Conservation (phyloP, 73 alveolate species). For the Blepharisma japonicum region DNA sequence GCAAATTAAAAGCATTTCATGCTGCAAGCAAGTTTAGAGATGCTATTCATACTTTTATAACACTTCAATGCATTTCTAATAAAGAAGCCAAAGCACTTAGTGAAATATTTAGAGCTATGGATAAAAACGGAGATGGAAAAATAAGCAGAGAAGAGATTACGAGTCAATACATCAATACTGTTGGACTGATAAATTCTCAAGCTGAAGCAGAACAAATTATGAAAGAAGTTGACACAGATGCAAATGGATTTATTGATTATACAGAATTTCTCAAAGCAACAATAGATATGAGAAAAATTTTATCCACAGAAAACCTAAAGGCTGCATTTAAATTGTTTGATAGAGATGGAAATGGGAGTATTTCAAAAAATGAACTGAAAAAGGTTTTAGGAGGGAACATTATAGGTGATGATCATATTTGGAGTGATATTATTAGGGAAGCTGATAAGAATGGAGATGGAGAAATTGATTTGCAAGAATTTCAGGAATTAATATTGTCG, state of each 20-base stretch:
- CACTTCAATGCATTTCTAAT: no score
- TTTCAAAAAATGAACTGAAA: slow-evolving; percentile 67
- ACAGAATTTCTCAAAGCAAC: slow-evolving; percentile 79
- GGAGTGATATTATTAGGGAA: slow-evolving; percentile 64
- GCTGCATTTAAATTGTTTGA: slow-evolving; percentile 84
- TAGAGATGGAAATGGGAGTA: slow-evolving; percentile 55
- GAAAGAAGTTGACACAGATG: slow-evolving; percentile 72
- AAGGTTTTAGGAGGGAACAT: slow-evolving; percentile 71
- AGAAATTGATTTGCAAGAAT: slow-evolving; percentile 69
- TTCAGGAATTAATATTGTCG: slow-evolving; percentile 55
- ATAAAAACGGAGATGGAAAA: slow-evolving; percentile 29
- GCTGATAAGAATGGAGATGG: slow-evolving; percentile 77
- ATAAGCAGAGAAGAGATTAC: slow-evolving; percentile 9
- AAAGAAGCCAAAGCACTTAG: no score
- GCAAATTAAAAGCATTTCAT: slow-evolving; percentile 21
- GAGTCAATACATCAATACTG: background rate
- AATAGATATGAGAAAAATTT: slow-evolving; percentile 66
- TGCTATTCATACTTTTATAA: background rate
- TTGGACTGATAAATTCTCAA: slow-evolving; percentile 17
- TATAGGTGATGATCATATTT: slow-evolving; percentile 65
- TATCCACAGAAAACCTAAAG: slow-evolving; percentile 64
- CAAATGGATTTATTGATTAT: slow-evolving; percentile 71
- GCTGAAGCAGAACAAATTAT: slow-evolving; percentile 66
- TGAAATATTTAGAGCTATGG: background rate
- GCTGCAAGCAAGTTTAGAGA: slow-evolving; percentile 5